Evolutionary conservation across 73 alveolate genomes (phyloP).

Genomic region (Stentor coeruleus): DNA sequence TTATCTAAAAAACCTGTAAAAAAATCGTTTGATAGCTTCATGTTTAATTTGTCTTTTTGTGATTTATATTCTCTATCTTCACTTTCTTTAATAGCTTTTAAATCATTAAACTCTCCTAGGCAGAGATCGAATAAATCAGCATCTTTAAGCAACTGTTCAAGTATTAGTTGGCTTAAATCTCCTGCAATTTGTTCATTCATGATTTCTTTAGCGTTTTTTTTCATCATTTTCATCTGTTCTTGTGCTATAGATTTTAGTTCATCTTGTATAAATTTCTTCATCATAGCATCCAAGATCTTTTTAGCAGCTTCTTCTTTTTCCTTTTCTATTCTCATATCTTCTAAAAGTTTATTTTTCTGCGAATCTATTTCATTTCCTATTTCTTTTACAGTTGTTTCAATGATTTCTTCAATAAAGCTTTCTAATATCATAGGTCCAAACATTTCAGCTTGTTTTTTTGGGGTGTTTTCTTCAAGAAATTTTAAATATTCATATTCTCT

Average conservation of each 20-base stretch:
- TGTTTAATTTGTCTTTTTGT: neutral
- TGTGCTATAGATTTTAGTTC: neutral
- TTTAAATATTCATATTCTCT: neutral
- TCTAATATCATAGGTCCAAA: neutral
- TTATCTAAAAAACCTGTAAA: neutral
- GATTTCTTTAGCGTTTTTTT: neutral
- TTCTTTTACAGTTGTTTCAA: too few relatives aligned
- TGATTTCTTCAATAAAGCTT: slow-evolving; percentile 13
- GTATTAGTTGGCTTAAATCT: too few relatives aligned
- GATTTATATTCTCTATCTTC: neutral
- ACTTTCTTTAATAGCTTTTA: neutral
- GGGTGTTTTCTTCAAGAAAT: neutral
- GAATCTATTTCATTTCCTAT: neutral
- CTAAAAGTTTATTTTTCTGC: neutral
- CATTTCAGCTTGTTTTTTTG: neutral
- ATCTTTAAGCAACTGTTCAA: neutral
- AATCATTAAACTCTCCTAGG: too few relatives aligned
- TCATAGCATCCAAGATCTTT: neutral
- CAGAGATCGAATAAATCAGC: too few relatives aligned
- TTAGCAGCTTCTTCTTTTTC: neutral
- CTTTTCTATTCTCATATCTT: neutral
- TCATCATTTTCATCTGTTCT: neutral
- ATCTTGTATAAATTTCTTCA: neutral
- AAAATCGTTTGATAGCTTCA: neutral
- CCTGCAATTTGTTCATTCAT: neutral